These are phyloP conservation scores for Rhodotorula diobovata DNA, from an alignment of 768 basidiomycete genomes.

Conservation along the genomic window DNA sequence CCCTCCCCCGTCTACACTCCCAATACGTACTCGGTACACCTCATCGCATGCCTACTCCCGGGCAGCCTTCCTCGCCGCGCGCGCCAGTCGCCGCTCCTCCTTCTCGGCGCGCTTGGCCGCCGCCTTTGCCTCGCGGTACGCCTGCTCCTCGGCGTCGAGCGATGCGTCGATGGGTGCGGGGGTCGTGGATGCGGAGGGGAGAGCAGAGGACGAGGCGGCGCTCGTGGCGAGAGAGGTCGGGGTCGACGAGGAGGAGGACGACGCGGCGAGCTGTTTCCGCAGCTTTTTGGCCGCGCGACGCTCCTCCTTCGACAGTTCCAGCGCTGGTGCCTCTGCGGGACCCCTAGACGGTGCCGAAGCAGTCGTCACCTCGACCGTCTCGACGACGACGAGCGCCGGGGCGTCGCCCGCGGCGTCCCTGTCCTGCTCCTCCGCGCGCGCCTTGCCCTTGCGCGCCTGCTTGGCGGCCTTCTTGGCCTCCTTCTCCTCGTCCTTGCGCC, in stretches of 20 bases:
- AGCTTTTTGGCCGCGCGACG: conserved; percentile 8
- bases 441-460: background rate
- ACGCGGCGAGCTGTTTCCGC: background rate
- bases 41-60: background rate
- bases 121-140: conserved; percentile 9
- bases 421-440: background rate
- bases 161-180: background rate
- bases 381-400: background rate
- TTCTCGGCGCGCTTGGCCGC: conserved; percentile 20
- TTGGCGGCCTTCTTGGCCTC: conserved; percentile 7
- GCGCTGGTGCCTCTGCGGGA: no score
- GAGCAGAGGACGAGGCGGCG: background rate
- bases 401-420: background rate
- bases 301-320: background rate
- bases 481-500: background rate
- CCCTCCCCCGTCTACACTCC: background rate
- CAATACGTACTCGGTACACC: background rate
- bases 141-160: conserved; percentile 9
- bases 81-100: conserved; percentile 17
- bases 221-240: background rate
- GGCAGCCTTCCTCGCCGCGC: background rate
- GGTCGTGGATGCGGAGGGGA: background rate
- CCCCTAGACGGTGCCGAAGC: background rate
- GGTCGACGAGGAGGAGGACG: background rate
- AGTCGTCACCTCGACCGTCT: background rate